Base-by-base conservation (phyloP, 1,139 yeast genomes). In the Yamadazyma sp. region DNA sequence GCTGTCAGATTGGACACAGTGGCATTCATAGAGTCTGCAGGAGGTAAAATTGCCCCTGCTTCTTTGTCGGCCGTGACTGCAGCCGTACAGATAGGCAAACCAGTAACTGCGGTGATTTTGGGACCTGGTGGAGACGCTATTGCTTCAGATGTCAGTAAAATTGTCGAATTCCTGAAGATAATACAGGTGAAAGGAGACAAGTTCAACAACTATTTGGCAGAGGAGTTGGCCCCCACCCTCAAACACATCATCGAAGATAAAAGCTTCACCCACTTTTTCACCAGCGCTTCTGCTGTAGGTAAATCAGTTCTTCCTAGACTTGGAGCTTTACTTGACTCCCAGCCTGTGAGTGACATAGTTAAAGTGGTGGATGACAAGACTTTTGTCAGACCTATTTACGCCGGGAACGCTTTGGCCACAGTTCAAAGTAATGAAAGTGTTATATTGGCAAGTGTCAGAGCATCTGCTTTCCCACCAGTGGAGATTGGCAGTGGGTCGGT, bases 321-420 rank as follows among this genome's bases (percentile, higher is more conserved):
- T 24, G 95, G 87, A 25, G 97, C 97, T 1, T 55, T 85, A 41
- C 67, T 90, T 42, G 96, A 92, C 55, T 76, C 78, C 20, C 97
- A 92, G 66, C 97, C 97, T 32, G 66, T 92, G 40, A 79, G 90
- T 27, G 97, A 92, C 55, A 75, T 92, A 43, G 76, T 76, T 48
- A 78, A 78, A 54, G 82, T 92, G 31, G 76, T 76, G 47, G 70
- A 80, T 37, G 72, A 77, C 20, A 76, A 76, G 45, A 86, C 95
- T 6, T 92, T 92, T 63, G 81, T 82, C 26, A 82, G 97, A 59
- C 97, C 97, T 35, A 88, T 92, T 35, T 92, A 88, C 58, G 98
- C 98, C 24, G 98, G 98, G 35, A 92, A 92, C 61, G 96, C 95
- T 2, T 70, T 88, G 46, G 80, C 88, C 29, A 89, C 96, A 5